Evolutionary conservation across 2,329 filamentous ascomycete genomes (phyloP).

Genomic region (Colletotrichum sp.): DNA sequence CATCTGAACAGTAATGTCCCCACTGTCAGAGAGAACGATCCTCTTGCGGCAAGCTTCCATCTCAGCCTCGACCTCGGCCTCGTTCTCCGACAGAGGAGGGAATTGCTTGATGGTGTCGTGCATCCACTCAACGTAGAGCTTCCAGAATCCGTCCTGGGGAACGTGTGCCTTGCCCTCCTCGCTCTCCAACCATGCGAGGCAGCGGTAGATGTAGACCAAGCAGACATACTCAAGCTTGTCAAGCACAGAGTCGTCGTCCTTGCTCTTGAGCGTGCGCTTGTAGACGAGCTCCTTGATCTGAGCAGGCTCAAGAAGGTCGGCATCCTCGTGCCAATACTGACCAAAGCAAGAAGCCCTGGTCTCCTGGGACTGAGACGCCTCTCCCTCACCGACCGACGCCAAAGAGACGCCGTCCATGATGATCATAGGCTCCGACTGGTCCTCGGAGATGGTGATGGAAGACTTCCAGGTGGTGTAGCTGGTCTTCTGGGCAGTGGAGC

Average conservation of each 20-base stretch:
- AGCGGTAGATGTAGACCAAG: constrained; percentile 10
- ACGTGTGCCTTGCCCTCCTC: not conserved
- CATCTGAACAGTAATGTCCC: constrained; percentile 13
- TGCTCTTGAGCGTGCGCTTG: constrained; percentile 13
- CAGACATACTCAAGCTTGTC: constrained; percentile 17
- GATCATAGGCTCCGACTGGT: constrained; percentile 4
- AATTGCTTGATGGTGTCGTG: constrained; percentile 6
- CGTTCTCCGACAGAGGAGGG: not conserved
- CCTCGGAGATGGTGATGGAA: constrained; percentile 8
- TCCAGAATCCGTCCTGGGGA: constrained; percentile 11
- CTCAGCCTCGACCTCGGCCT: not conserved
- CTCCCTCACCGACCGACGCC: constrained; percentile 7
- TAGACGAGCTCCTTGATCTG: constrained; percentile 13
- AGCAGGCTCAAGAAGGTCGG: constrained; percentile 3
- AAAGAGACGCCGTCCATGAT: constrained; percentile 12
- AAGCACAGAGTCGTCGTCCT: constrained; percentile 11
- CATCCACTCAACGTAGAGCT: constrained; percentile 12
- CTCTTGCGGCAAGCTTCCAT: not conserved
- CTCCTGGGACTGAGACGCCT: not conserved
- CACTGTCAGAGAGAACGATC: constrained; percentile 8
- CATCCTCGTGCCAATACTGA: constrained; percentile 9
- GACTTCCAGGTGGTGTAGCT: constrained; percentile 18
- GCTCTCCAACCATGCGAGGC: constrained; percentile 5
- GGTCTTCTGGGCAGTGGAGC: constrained; percentile 12
- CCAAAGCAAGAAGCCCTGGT: constrained; percentile 8